Conservation (phyloP, 2,329 filamentous ascomycete genomes). For the Proliferodiscus dingleyae region DNA sequence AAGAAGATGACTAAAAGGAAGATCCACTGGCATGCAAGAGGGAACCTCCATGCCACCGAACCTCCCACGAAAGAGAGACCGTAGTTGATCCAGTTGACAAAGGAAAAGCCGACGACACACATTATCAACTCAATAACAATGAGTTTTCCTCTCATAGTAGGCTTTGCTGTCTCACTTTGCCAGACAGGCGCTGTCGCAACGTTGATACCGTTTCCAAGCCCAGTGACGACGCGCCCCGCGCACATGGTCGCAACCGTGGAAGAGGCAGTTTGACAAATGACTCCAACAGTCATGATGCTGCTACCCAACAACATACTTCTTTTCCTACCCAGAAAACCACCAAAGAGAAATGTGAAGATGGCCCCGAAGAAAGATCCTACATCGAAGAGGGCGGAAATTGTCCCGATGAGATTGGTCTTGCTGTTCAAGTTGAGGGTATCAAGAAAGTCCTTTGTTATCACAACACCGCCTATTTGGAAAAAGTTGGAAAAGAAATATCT, state of each 20-base stretch:
- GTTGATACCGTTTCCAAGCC: slow-evolving; percentile 39
- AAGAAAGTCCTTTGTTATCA: too few relatives aligned
- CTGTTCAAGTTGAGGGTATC: too few relatives aligned
- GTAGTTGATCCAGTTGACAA: slow-evolving; percentile 38
- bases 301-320: slow-evolving; percentile 38
- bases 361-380: slow-evolving; percentile 33
- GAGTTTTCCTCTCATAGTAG: slow-evolving; percentile 39
- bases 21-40: slow-evolving; percentile 38
- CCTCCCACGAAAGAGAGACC: slow-evolving; percentile 33
- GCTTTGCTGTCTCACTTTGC: slow-evolving; percentile 18
- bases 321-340: slow-evolving; percentile 39
- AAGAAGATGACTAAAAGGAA: slow-evolving; percentile 36
- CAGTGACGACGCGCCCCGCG: slow-evolving; percentile 41
- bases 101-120: slow-evolving; percentile 41
- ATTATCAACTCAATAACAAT: slow-evolving; percentile 42
- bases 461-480: too few relatives aligned
- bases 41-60: slow-evolving; percentile 39
- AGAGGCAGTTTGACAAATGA: slow-evolving; percentile 37
- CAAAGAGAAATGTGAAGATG: slow-evolving; percentile 32
- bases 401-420: too few relatives aligned
- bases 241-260: slow-evolving; percentile 39
- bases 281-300: slow-evolving; percentile 40
- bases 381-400: slow-evolving; percentile 34
- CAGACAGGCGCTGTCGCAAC: slow-evolving; percentile 35
- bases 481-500: too few relatives aligned